Percentiles rank a stretch among this genome's conserved stretches.
Evolutionary conservation across 805 yeast species (phyloP).

Genomic region (Scheffersomyces coipomensis): DNA sequence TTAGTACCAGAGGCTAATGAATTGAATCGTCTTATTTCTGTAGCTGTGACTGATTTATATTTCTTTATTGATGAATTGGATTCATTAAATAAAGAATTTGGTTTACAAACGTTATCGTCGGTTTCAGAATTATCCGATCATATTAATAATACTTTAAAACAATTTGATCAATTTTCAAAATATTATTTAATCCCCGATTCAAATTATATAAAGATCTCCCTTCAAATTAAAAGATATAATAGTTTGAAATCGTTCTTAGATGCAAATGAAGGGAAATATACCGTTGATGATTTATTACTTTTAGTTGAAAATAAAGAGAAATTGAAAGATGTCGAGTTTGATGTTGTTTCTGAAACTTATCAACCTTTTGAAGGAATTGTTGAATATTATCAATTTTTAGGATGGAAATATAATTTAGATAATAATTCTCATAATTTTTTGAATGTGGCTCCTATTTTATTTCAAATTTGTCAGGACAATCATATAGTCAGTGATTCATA

Average conservation of each 20-base stretch:
- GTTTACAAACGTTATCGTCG: conserved; percentile 12
- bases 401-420: too few relatives aligned
- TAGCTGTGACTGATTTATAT: conserved; percentile 6
- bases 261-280: conserved; percentile 3
- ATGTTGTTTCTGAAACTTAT: too few relatives aligned
- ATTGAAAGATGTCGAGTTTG: too few relatives aligned
- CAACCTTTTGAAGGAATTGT: too few relatives aligned
- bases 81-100: conserved; percentile 19
- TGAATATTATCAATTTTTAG: too few relatives aligned
- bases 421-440: not conserved
- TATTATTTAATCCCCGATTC: conserved; percentile 9
- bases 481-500: too few relatives aligned
- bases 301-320: not conserved
- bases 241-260: conserved; percentile 17
- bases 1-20: conserved; percentile 7
- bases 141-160: conserved; percentile 14
- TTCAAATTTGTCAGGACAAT: not conserved
- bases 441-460: not conserved
- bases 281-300: not conserved
- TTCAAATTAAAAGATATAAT: conserved; percentile 24
- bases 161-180: conserved; percentile 14
- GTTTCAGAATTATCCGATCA: conserved; percentile 14
- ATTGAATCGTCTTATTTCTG: not conserved
- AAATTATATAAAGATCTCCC: conserved; percentile 16
- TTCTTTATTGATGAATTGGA: conserved; percentile 16